phyloP scores from a whole-genome alignment of 2,329 filamentous ascomycete species.

The Nothomitra cinnamomea region DNA sequence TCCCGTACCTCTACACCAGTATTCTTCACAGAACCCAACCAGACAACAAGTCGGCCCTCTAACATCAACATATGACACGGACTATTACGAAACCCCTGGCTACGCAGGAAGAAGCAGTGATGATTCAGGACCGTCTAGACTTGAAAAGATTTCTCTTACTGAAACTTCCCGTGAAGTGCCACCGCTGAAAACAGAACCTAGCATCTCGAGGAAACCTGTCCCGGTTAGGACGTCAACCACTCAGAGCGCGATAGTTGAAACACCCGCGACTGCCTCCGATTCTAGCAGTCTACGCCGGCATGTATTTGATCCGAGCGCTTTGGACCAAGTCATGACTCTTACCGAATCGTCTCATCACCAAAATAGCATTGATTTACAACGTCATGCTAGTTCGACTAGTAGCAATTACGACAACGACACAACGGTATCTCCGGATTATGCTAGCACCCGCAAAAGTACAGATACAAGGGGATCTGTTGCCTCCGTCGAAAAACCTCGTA shows the following conservation, averaged over 20 bases:
- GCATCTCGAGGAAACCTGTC: constrained; percentile 35
- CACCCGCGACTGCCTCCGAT: constrained; percentile 19
- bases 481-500: constrained; percentile 44
- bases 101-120: not conserved
- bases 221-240: constrained; percentile 20
- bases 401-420: constrained; percentile 47
- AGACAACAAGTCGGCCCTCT: not conserved
- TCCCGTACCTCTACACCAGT: not conserved
- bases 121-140: constrained; percentile 8
- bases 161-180: constrained; percentile 8
- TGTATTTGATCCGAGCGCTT: constrained; percentile 30
- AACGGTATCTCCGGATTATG: constrained; percentile 57
- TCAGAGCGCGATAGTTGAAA: constrained; percentile 6
- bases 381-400: constrained; percentile 17
- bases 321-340: constrained; percentile 30
- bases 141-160: constrained; percentile 16
- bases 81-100: not conserved
- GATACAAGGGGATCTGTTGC: constrained; percentile 25
- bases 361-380: constrained; percentile 5
- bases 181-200: constrained; percentile 25
- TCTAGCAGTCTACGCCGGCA: constrained; percentile 24
- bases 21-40: not conserved
- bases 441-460: constrained; percentile 46
- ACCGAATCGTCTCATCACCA: not conserved
- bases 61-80: not conserved